Conservation (phyloP, 2,329 filamentous ascomycete genomes). For the Verticillium isaacii region DNA sequence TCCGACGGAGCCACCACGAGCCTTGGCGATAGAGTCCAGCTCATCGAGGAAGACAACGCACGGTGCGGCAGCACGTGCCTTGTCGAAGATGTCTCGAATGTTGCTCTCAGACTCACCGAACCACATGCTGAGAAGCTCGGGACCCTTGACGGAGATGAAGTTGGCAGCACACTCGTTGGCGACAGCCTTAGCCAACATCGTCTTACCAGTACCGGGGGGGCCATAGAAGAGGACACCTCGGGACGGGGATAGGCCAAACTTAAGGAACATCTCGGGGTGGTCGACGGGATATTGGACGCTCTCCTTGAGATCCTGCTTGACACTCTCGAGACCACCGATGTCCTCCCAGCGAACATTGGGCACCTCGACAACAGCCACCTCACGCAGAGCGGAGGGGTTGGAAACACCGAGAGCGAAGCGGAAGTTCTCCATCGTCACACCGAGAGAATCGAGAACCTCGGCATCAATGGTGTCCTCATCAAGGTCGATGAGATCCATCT, state of each 20-base stretch:
- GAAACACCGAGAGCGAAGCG: conserved; percentile 95
- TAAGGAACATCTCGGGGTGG: conserved; percentile 99
- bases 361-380: conserved; percentile 98
- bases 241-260: conserved; percentile 96
- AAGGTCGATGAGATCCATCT: conserved; percentile 99
- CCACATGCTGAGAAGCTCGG: conserved; percentile 99
- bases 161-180: conserved; percentile 99
- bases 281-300: conserved; percentile 98
- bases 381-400: conserved; percentile 96
- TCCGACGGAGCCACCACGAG: conserved; percentile 91
- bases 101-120: conserved; percentile 99
- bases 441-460: conserved; percentile 94
- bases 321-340: conserved; percentile 94
- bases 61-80: conserved; percentile 94
- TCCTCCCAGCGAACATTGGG: conserved; percentile 99
- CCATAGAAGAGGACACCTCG: conserved; percentile 99
- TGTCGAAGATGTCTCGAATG: conserved; percentile 99
- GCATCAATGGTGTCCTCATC: conserved; percentile 99
- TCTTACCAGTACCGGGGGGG: conserved; percentile 99
- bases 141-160: conserved; percentile 99
- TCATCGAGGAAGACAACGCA: conserved; percentile 99
- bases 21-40: conserved; percentile 98
- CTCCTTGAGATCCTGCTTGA: conserved; percentile 99
- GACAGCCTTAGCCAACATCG: conserved; percentile 97
- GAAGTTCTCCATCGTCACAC: conserved; percentile 99